Evolutionary conservation across 129 eudicot species (phyloP).

Genomic region (Centrapalus pauciflorus): DNA sequence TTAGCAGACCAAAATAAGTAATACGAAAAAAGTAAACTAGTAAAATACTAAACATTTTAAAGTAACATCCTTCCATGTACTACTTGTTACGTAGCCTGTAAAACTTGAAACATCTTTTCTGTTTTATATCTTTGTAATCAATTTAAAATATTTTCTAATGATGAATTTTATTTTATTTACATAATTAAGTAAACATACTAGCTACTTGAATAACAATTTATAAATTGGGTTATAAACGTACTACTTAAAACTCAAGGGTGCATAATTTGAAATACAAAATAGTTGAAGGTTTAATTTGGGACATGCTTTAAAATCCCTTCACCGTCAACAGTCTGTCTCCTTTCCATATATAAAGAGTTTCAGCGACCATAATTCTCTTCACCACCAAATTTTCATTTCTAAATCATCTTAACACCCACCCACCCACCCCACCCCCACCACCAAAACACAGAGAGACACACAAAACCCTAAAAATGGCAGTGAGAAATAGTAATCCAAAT

Average conservation of each 20-base stretch:
- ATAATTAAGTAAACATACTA: no score
- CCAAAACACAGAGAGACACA: not conserved
- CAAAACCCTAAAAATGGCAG: not conserved
- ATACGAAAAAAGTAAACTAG: no score
- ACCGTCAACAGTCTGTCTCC: slow-evolving; percentile 13
- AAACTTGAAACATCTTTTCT: no score
- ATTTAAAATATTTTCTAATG: no score
- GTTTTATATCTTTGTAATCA: no score
- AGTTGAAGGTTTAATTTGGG: not conserved
- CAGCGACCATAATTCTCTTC: not conserved
- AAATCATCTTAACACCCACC: not conserved
- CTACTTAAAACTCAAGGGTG: not conserved
- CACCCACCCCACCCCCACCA: not conserved
- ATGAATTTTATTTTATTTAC: no score
- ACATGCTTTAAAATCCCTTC: slow-evolving; percentile 8
- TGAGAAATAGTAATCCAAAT: not conserved
- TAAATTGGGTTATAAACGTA: no score
- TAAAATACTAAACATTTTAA: no score
- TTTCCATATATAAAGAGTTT: slow-evolving; percentile 5
- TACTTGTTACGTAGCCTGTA: no score
- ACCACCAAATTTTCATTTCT: not conserved
- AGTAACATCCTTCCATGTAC: no score
- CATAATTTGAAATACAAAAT: not conserved
- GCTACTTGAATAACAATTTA: no score
- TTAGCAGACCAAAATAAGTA: no score